Evolutionary conservation across 495 filamentous ascomycete genomes (phyloP).

Genomic region (Clohesyomyces aquaticus): DNA sequence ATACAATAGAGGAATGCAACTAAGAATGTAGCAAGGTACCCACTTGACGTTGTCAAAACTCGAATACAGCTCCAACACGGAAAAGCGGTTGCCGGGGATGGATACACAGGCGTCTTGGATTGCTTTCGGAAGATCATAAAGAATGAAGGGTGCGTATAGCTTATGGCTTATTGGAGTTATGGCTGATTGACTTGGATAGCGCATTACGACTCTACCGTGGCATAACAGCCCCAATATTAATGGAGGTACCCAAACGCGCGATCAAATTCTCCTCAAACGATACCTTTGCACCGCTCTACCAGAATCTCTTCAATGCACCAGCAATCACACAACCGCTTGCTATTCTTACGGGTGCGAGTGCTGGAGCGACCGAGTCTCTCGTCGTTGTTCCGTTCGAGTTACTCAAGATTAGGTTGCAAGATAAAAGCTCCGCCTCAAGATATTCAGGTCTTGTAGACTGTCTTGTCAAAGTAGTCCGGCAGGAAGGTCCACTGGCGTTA

Average conservation of each 20-base stretch:
- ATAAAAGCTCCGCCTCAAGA: constrained; percentile 23
- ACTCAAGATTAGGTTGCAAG: constrained; percentile 34
- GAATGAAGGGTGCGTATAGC: constrained; percentile 23
- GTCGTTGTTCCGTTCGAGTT: constrained; percentile 37
- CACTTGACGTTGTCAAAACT: constrained; percentile 34
- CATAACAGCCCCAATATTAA: constrained; percentile 32
- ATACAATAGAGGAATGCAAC: not conserved
- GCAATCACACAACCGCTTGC: constrained; percentile 27
- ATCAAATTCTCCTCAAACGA: constrained; percentile 38
- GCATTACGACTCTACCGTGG: constrained; percentile 29
- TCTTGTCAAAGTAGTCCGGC: constrained; percentile 25
- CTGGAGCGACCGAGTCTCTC: constrained; percentile 30
- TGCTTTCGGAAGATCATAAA: constrained; percentile 35
- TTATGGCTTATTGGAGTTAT: no score
- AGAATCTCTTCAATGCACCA: constrained; percentile 21
- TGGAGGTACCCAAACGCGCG: constrained; percentile 34
- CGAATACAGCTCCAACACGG: constrained; percentile 36
- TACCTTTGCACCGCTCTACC: constrained; percentile 30
- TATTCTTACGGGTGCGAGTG: constrained; percentile 33
- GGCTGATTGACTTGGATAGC: no score
- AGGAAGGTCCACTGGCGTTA: constrained; percentile 26
- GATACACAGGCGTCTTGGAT: constrained; percentile 30
- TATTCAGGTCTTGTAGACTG: constrained; percentile 33
- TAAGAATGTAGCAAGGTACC: constrained; percentile 39
- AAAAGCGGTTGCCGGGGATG: constrained; percentile 21